Percentiles rank a stretch among this genome's conserved stretches.
Conservation (phyloP, 1,284 basidiomycete species). For the Apiotrichum sp. region DNA sequence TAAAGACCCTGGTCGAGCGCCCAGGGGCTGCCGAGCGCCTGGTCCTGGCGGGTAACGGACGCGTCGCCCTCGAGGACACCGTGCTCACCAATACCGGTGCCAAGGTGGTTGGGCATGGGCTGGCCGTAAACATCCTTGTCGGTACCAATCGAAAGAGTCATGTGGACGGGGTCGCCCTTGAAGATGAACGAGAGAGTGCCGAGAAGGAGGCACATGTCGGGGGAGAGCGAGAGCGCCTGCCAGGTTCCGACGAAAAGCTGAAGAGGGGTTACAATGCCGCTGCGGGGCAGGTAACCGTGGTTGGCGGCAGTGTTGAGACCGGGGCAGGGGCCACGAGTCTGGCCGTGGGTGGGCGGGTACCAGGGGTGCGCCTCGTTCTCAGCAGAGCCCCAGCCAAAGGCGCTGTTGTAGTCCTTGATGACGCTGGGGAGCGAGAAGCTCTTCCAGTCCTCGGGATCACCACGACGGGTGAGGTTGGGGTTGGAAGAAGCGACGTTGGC, state of each 20-base stretch:
- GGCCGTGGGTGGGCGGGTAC: conserved; percentile 16
- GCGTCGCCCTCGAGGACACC: conserved; percentile 12
- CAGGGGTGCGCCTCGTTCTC: conserved; percentile 22
- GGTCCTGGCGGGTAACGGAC: conserved; percentile 8
- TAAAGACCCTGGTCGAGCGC: neutral
- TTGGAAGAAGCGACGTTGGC: neutral
- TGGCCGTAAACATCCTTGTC: conserved; percentile 3
- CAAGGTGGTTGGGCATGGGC: neutral
- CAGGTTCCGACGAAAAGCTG: conserved; percentile 18
- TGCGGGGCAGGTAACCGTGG: conserved; percentile 27
- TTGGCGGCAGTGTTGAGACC: conserved; percentile 41
- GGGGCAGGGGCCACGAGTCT: conserved; percentile 35
- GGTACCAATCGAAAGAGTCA: conserved; percentile 7
- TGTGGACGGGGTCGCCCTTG: conserved; percentile 6
- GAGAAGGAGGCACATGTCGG: conserved; percentile 8
- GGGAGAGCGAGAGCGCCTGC: conserved; percentile 6
- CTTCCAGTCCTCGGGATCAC: neutral
- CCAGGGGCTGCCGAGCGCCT: conserved; percentile 1
- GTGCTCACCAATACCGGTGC: conserved; percentile 6
- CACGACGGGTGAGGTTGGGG: neutral
- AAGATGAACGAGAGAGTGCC: neutral
- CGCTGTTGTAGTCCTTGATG: neutral
- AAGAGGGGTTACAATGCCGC: conserved; percentile 29
- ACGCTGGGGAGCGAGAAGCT: neutral
- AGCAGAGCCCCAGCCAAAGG: conserved; percentile 3